These are phyloP conservation scores for Microcera coccophila DNA, from an alignment of 2,329 filamentous ascomycete species.

Conservation along the genomic window DNA sequence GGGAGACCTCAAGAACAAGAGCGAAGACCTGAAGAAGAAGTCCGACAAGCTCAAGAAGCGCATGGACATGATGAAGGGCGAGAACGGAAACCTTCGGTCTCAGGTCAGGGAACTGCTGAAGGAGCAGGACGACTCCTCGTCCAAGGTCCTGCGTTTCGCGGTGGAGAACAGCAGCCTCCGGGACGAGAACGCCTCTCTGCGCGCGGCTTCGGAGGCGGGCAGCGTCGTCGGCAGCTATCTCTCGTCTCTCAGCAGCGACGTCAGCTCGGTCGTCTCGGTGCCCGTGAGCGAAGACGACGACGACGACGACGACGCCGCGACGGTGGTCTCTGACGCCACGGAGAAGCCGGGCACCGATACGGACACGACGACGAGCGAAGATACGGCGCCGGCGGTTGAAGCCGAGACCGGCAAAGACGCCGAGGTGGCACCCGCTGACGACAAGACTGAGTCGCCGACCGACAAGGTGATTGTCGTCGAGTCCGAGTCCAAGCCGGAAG, in stretches of 20 bases:
- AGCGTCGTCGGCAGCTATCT: slow-evolving; percentile 19
- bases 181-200: slow-evolving; percentile 21
- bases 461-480: neutral
- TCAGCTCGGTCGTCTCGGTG: slow-evolving; percentile 3
- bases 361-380: slow-evolving; percentile 1
- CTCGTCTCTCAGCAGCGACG: slow-evolving; percentile 10
- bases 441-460: neutral
- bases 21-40: slow-evolving; percentile 23
- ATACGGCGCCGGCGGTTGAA: slow-evolving; percentile 3
- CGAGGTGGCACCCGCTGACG: neutral
- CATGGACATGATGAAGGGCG: slow-evolving; percentile 15
- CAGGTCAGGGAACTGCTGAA: slow-evolving; percentile 18
- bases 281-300: slow-evolving; percentile 5
- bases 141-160: slow-evolving; percentile 21
- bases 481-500: neutral
- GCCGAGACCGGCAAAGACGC: slow-evolving; percentile 2
- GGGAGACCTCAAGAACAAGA: slow-evolving; percentile 20
- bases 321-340: slow-evolving; percentile 18
- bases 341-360: slow-evolving; percentile 18
- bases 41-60: slow-evolving; percentile 24
- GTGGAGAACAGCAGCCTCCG: slow-evolving; percentile 21
- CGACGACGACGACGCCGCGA: slow-evolving; percentile 14
- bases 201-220: slow-evolving; percentile 16
- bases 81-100: slow-evolving; percentile 17
- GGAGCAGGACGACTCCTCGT: slow-evolving; percentile 23